Evolutionary conservation across 306 rosid species (phyloP), one percentile per base, ranked within the genome.

Genomic region (Pachyrhizus erosus): DNA sequence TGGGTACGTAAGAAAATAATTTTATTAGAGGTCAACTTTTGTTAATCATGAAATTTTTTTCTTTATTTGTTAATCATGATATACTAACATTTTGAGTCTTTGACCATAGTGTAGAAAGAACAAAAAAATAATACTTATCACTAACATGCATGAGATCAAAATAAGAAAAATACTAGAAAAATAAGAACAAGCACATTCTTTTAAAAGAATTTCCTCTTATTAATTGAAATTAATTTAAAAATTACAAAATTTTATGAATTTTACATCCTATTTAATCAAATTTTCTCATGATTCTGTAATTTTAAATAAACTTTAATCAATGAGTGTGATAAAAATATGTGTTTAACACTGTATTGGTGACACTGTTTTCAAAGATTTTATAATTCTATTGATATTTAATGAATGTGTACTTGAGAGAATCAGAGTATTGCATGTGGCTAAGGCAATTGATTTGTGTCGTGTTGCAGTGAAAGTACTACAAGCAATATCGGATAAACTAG

Each of bases 401-500:
- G 29, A 34, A 34, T 65, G 71, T 54, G 1, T 54, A 20, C 12
- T 18, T 18, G 10, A 6, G 24, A 33, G 37, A 33, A 33, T 33
- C 37, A 33, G 37, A 49, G 57, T 49, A 52, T 20, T 34, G 31
- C 31, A 27, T 27, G 45, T 26, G 73, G 13, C n/a, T 39, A 34
- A 74, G 14, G 68, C 42, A 17, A 45, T 27, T 77, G 60, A 24
- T 51, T 72, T 80, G 75, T 65, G 27, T 51, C 0, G 57, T 17
- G 76, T 14, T 68, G 55, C 91, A 90, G 94, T 88, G 85, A 80
- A 79, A 75, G 37, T 20, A 75, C 87, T 90, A 0, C 78, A 83
- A 83, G 77, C 92, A 77, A 91, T 94, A 78, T 87, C 92, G 1
- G 40, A 73, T 43, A 86, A 88, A 33, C 49, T 94, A 68, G 34